A percentile compares a stretch with the other conserved stretches of the same genome.
phyloP scores from a whole-genome alignment of 352 stramenopile genomes.

The Globisporangium carolinianum region DNA sequence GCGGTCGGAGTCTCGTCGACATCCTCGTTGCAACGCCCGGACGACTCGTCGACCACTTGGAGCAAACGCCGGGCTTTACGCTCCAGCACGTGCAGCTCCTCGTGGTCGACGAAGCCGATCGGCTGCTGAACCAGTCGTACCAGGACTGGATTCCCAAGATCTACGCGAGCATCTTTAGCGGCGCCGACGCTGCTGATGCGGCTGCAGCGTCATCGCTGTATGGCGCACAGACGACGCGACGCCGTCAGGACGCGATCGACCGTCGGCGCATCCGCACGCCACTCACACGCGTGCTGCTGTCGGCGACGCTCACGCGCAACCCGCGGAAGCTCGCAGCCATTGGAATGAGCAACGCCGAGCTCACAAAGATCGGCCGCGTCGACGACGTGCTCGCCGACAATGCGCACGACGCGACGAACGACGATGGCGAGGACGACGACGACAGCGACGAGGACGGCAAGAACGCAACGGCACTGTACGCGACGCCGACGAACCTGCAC shows the following conservation, averaged over 20 bases:
- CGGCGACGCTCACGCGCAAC: conserved; percentile 96
- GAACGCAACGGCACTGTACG: conserved; percentile 53
- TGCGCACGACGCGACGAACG: conserved; percentile 32
- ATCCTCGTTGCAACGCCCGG: conserved; percentile 97
- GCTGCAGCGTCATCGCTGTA: conserved; percentile 11
- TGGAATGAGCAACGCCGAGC: conserved; percentile 91
- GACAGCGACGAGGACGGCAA: conserved; percentile 18
- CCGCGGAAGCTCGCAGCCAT: conserved; percentile 94
- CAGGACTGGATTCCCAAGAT: conserved; percentile 96
- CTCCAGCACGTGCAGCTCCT: conserved; percentile 95
- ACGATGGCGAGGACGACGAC: conserved; percentile 21
- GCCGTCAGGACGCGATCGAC: conserved; percentile 75
- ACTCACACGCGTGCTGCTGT: conserved; percentile 95
- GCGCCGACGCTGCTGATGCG: conserved; percentile 31
- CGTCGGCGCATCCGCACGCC: conserved; percentile 69
- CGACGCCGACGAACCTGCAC: conserved; percentile 66
- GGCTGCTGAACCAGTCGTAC: conserved; percentile 95
- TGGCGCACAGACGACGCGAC: conserved; percentile 40
- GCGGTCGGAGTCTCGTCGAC: conserved; percentile 87
- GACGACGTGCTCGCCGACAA: conserved; percentile 64
- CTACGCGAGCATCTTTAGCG: conserved; percentile 76
- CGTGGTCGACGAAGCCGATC: conserved; percentile 97
- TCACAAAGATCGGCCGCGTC: conserved; percentile 83
- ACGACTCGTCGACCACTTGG: conserved; percentile 94
- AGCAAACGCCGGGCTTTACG: conserved; percentile 96